phyloP scores from a whole-genome alignment of 495 filamentous ascomycete species.

The Lichenothelia convexa region DNA sequence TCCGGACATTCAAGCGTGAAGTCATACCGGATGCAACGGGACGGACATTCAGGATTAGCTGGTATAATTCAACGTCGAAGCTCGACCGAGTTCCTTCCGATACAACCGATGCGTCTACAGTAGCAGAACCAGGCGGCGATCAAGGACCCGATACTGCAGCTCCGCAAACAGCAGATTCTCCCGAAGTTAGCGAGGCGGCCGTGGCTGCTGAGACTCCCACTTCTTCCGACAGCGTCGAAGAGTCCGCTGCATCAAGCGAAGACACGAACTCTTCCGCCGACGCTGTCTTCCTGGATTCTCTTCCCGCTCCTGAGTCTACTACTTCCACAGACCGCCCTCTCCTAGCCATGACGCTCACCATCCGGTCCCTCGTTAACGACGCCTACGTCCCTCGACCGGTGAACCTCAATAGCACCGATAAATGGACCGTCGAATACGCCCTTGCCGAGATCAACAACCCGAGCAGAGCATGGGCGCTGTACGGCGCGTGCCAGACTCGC shows the following conservation, averaged over 20 bases:
- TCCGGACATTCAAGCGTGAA: too few relatives aligned
- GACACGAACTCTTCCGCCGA: slow-evolving; percentile 9
- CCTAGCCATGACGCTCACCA: slow-evolving; percentile 47
- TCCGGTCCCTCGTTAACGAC: slow-evolving; percentile 58
- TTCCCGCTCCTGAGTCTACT: slow-evolving; percentile 5
- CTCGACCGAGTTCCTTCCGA: too few relatives aligned
- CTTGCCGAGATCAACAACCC: slow-evolving; percentile 34
- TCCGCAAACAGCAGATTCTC: too few relatives aligned
- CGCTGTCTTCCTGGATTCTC: slow-evolving; percentile 5
- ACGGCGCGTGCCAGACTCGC: slow-evolving; percentile 30
- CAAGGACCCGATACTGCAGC: too few relatives aligned
- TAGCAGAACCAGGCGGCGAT: too few relatives aligned
- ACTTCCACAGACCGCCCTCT: slow-evolving; percentile 17
- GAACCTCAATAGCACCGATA: slow-evolving; percentile 28
- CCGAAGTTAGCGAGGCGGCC: too few relatives aligned
- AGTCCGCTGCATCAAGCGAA: neutral
- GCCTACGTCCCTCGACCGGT: slow-evolving; percentile 39
- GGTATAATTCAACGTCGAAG: too few relatives aligned
- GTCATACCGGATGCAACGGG: too few relatives aligned
- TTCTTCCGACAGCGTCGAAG: neutral
- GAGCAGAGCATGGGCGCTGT: slow-evolving; percentile 25
- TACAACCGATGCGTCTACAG: too few relatives aligned
- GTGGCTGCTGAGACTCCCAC: neutral
- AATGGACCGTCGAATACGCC: slow-evolving; percentile 64
- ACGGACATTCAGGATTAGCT: too few relatives aligned